Evolutionary conservation across 352 stramenopile species (phyloP), one percentile per base, ranked within the genome.

Genomic region (Phytophthora europaea): DNA sequence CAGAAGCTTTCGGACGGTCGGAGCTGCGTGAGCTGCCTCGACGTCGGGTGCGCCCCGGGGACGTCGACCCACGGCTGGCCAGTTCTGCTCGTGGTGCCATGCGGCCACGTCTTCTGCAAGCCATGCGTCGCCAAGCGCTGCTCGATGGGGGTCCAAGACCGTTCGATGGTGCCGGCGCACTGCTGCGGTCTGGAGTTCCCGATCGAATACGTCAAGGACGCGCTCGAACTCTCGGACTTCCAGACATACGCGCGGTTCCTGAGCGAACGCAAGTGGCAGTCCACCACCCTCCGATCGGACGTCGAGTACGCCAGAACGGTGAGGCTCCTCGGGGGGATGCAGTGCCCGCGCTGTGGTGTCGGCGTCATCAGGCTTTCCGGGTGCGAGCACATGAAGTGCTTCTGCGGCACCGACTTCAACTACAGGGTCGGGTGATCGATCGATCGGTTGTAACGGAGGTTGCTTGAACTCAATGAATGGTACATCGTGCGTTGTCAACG

Each of bases 131-230:
- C 58, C 22, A 70, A 73, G 62, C 70, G 73, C 38, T 83, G 70
- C 47, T 64, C 58, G 7, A 22, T 83, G 52, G 77, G 59, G 22
- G 28, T 91, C 4, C 48, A 59, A 20, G 78, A 94, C 53, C 79
- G 87, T 1, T 50, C 70, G 6, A 50, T 79, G 10, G 65, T 84
- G 40, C 87, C 84, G 36, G 76, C 80, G 34, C 85, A 87, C 36
- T 94, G 84, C 74, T 94, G 85, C 60, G 78, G 79, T 8, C 63
- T 81, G 28, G 84, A 94, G 31, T 87, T 90, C 48, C 87, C 85
- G 0, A 76, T 61, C 26, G 87, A 83, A 52, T 75, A 74, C 33
- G 64, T 81, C 16, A 45, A 71, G 55, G 20, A 67, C 22, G 72
- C 75, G 20, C 36, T 86, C 8, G 57, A 51, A 7, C 18, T 15